Conservation (phyloP, 257 asterid genomes). For the Fraxinus americana region DNA sequence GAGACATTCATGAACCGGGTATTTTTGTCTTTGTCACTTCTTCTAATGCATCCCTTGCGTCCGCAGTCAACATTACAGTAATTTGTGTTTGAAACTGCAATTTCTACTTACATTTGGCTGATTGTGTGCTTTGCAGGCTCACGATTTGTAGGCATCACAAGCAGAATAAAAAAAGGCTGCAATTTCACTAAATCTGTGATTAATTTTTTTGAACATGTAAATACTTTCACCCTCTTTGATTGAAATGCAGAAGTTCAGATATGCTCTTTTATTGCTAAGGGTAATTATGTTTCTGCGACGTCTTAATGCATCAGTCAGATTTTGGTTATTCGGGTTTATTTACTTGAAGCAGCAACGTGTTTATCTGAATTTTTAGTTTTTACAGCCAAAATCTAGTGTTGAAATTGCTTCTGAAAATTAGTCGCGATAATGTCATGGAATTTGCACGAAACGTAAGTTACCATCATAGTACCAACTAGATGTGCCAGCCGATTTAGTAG, state of each 20-base stretch:
- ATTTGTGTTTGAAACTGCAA: neutral
- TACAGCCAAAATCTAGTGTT: neutral
- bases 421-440: too few species aligned
- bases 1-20: too few species aligned
- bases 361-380: too few species aligned
- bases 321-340: neutral
- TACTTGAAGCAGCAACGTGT: neutral
- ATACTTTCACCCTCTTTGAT: constrained; percentile 2
- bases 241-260: neutral
- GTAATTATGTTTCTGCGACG: neutral
- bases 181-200: neutral
- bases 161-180: neutral
- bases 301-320: neutral
- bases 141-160: neutral
- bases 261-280: neutral
- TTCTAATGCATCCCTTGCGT: neutral
- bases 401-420: neutral
- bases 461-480: too few species aligned
- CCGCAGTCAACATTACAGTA: neutral
- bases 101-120: constrained; percentile 3
- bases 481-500: neutral
- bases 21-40: neutral
- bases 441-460: too few species aligned
- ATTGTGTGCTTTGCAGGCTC: constrained; percentile 29
- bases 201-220: neutral